A percentile compares a stretch with the other conserved stretches of the same genome.
Conservation (phyloP, 495 filamentous ascomycete genomes). For the Neurospora africana region DNA sequence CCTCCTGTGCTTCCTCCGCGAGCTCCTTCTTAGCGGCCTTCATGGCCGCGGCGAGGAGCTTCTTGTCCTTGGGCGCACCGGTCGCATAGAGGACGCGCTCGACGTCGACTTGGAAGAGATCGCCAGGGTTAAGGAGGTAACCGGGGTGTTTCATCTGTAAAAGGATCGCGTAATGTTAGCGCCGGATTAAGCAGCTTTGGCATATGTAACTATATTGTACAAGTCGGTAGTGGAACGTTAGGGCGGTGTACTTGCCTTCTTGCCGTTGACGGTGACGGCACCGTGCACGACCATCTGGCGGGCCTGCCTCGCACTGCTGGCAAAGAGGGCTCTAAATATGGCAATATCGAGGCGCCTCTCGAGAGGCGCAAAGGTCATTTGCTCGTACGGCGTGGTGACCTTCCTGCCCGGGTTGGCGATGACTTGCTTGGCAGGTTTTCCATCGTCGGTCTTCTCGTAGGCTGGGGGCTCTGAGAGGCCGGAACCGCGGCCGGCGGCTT, state of each 20-base stretch:
- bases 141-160: slow-evolving; percentile 78
- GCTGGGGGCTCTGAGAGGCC: slow-evolving; percentile 29
- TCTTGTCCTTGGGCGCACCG: slow-evolving; percentile 41
- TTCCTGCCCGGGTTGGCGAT: background rate
- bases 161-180: background rate
- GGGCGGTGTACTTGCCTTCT: slow-evolving; percentile 53
- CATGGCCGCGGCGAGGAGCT: background rate
- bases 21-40: slow-evolving; percentile 4
- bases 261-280: slow-evolving; percentile 88
- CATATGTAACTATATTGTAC: background rate
- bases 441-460: background rate
- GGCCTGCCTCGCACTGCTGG: slow-evolving; percentile 87
- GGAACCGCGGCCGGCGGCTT: slow-evolving; percentile 71
- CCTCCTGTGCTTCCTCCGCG: slow-evolving; percentile 16
- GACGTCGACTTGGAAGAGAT: slow-evolving; percentile 91
- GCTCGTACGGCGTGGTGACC: slow-evolving; percentile 63
- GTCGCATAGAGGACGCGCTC: slow-evolving; percentile 82
- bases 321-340: slow-evolving; percentile 85
- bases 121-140: slow-evolving; percentile 93
- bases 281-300: slow-evolving; percentile 91
- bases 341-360: slow-evolving; percentile 87
- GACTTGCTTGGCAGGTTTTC: background rate
- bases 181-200: background rate
- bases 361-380: slow-evolving; percentile 84
- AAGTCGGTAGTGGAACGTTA: background rate